Evolutionary conservation across 1,284 basidiomycete species (phyloP), one percentile per base, ranked within the genome.

Genomic region (Papiliotrema flavescens): DNA sequence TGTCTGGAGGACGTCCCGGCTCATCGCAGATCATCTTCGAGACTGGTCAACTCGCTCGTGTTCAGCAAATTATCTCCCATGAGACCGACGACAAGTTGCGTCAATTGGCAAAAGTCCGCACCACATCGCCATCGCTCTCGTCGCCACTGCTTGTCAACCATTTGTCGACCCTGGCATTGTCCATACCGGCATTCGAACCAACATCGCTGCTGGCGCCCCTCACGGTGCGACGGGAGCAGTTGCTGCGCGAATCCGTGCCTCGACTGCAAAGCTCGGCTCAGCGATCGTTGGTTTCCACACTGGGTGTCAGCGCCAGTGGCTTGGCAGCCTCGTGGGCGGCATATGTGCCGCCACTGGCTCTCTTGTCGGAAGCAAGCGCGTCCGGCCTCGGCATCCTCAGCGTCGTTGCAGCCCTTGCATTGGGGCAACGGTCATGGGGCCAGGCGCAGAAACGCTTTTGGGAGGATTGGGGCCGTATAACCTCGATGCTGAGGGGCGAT

Each of bases 371-470:
- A 0, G 50, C 63, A 7, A 87, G 85, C 0, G 84, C 85, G 0
- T 64, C 84, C 19, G 88, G 84, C 0, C 73, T 83, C 0, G 88
- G 85, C 4, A 71, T 82, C 36, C 70, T 92, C 6, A 76, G 80
- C 6, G 75, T 81, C 0, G 72, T 83, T 14, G 65, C 73, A 0
- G 82, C 84, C 23, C 56, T 90, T 36, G 79, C 86, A 24, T 86
- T 86, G 82, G 84, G 84, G 7, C 80, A 88, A 19, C 82, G 82
- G 3, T 78, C 79, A 55, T 92, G 89, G 88, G 84, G 85, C 50
- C 81, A 78, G 59, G 85, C 85, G 2, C 87, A 89, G 72, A 78
- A 69, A 51, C 77, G 74, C 47, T 93, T 89, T 85, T 84, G 84
- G 83, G 80, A 80, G 50, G 87, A 90, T 70, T 89, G 85, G 80